Evolutionary conservation across 306 rosid species (phyloP).

Genomic region (Acacia acuminata): DNA sequence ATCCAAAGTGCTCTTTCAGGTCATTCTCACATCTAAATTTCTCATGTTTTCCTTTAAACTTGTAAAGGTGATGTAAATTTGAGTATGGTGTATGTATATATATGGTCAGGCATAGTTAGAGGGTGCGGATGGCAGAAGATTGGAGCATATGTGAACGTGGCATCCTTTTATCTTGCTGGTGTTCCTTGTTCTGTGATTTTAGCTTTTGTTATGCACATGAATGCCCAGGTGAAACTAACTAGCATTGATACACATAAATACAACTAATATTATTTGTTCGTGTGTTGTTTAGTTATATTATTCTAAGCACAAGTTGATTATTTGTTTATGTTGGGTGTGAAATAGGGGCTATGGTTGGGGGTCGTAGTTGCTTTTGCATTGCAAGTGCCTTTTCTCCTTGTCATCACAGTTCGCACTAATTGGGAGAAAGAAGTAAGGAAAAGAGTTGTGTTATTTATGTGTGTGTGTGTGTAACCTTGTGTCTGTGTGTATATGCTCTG

Average conservation of each 20-base stretch:
- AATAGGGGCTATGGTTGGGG: slow-evolving; percentile 67
- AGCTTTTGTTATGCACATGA: slow-evolving; percentile 49
- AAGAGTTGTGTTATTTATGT: not conserved
- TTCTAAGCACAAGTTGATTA: not conserved
- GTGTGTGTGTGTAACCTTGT: not conserved
- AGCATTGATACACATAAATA: not conserved
- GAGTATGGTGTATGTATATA: not conserved
- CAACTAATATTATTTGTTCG: not conserved
- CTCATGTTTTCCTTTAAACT: not conserved
- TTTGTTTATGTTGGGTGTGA: not conserved
- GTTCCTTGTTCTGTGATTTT: slow-evolving; percentile 46
- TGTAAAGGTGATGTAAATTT: not conserved
- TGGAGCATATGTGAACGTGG: slow-evolving; percentile 60
- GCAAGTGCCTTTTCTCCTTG: slow-evolving; percentile 45
- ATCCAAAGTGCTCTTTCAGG: slow-evolving; percentile 64
- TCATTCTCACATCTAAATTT: not conserved
- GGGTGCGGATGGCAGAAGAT: slow-evolving; percentile 74
- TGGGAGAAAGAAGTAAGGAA: slow-evolving; percentile 55
- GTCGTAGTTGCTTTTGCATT: slow-evolving; percentile 49
- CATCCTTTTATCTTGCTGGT: slow-evolving; percentile 56
- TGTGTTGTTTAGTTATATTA: not conserved
- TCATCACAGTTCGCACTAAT: slow-evolving; percentile 42
- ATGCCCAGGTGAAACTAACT: slow-evolving; percentile 44
- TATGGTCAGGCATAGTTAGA: slow-evolving; percentile 50
- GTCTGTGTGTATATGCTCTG: not conserved